Conservation (phyloP, 805 yeast species). For the Saturnispora kantuleensis region DNA sequence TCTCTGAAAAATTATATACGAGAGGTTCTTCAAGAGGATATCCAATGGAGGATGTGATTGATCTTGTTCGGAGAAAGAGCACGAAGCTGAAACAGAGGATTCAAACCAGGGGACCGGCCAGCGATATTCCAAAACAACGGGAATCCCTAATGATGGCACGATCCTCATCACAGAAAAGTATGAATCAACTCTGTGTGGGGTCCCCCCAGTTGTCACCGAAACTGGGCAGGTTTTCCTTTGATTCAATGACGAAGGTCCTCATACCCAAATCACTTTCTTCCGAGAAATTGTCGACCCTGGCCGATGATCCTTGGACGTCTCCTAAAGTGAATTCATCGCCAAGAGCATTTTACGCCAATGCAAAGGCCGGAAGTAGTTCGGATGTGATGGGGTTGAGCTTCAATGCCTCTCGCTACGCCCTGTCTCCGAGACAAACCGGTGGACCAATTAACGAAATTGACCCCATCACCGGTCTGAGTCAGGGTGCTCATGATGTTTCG, state of each 20-base stretch:
- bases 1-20: too few species aligned
- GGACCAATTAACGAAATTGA: not conserved
- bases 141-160: too few species aligned
- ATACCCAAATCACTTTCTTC: not conserved
- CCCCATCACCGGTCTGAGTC: too few species aligned
- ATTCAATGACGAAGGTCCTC: not conserved
- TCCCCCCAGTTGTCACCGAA: not conserved
- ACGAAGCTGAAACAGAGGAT: constrained; percentile 4
- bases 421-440: not conserved
- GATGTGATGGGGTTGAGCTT: too few species aligned
- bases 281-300: not conserved
- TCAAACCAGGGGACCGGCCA: not conserved
- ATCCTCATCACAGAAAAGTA: too few species aligned
- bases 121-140: too few species aligned
- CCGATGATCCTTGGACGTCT: not conserved
- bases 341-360: not conserved
- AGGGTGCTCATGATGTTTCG: too few species aligned
- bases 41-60: constrained; percentile 8
- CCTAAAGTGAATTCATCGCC: not conserved
- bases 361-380: not conserved
- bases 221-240: not conserved
- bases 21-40: not conserved
- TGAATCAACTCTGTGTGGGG: too few species aligned
- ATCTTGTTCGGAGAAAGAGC: constrained; percentile 8
- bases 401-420: too few species aligned